These are phyloP conservation scores for Cytospora leucostoma DNA, from an alignment of 2,329 filamentous ascomycete genomes.

Conservation along the genomic window DNA sequence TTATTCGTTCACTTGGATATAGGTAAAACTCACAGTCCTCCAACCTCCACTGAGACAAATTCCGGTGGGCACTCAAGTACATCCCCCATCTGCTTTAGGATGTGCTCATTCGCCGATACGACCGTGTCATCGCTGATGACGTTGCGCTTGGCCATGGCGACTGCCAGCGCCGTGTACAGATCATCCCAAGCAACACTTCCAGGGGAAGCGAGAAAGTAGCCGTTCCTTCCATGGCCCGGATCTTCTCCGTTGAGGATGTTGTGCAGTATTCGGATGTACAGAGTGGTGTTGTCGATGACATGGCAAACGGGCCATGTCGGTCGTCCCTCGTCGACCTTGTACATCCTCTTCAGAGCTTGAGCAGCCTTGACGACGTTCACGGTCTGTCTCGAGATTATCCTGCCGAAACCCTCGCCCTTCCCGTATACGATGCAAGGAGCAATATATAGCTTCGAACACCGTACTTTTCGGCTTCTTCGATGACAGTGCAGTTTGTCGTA, in stretches of 20 bases:
- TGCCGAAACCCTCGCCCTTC: constrained; percentile 51
- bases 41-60: constrained; percentile 43
- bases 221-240: constrained; percentile 43
- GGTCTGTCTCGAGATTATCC: constrained; percentile 53
- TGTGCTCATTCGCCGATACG: constrained; percentile 38
- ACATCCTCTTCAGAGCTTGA: constrained; percentile 42
- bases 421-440: constrained; percentile 55
- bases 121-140: constrained; percentile 43
- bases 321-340: constrained; percentile 42
- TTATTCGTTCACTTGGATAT: rapidly evolving
- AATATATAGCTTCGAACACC: constrained; percentile 55
- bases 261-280: constrained; percentile 49
- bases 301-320: constrained; percentile 56
- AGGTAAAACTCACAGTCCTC: constrained; percentile 42
- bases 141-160: constrained; percentile 41
- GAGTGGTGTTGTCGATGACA: constrained; percentile 46
- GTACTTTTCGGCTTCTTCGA: constrained; percentile 44
- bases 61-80: constrained; percentile 40
- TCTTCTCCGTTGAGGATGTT: constrained; percentile 44
- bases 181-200: constrained; percentile 53
- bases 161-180: constrained; percentile 49
- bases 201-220: constrained; percentile 53
- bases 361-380: constrained; percentile 50
- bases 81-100: constrained; percentile 44
- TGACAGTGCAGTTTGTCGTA: constrained; percentile 44